These are phyloP conservation scores for Podaxis carcinomalis DNA, from an alignment of 768 basidiomycete genomes.

Conservation along the genomic window DNA sequence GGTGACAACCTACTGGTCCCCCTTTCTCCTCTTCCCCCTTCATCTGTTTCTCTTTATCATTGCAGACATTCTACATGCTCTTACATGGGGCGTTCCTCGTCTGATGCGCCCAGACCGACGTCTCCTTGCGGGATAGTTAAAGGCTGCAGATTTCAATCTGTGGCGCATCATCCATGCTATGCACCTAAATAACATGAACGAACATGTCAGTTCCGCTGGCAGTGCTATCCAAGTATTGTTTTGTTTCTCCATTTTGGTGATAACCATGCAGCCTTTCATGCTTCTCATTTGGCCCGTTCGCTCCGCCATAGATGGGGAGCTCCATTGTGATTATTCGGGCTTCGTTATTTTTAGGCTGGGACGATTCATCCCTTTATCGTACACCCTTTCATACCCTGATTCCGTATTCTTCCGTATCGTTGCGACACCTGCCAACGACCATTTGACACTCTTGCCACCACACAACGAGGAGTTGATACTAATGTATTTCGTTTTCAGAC, in stretches of 20 bases:
- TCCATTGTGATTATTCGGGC: neutral
- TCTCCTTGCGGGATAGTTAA: too few relatives aligned
- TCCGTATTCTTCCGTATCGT: neutral
- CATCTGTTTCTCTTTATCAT: neutral
- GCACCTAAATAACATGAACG: too few relatives aligned
- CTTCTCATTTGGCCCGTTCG: neutral
- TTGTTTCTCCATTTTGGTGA: neutral
- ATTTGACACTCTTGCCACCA: neutral
- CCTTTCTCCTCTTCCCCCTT: neutral
- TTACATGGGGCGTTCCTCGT: too few relatives aligned
- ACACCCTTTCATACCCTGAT: neutral
- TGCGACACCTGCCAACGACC: neutral
- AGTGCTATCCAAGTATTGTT: too few relatives aligned
- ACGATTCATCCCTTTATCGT: neutral
- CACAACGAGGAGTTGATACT: neutral
- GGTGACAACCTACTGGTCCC: neutral
- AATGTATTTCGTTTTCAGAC: constrained; percentile 12
- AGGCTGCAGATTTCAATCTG: too few relatives aligned
- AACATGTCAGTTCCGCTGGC: too few relatives aligned
- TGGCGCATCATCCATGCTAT: too few relatives aligned
- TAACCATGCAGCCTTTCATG: neutral
- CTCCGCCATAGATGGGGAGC: neutral
- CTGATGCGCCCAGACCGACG: too few relatives aligned
- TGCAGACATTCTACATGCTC: neutral
- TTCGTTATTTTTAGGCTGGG: neutral